Evolutionary conservation across 1,284 basidiomycete species (phyloP), one percentile per base, ranked within the genome.

Genomic region (Ganoderma leucocontextum): DNA sequence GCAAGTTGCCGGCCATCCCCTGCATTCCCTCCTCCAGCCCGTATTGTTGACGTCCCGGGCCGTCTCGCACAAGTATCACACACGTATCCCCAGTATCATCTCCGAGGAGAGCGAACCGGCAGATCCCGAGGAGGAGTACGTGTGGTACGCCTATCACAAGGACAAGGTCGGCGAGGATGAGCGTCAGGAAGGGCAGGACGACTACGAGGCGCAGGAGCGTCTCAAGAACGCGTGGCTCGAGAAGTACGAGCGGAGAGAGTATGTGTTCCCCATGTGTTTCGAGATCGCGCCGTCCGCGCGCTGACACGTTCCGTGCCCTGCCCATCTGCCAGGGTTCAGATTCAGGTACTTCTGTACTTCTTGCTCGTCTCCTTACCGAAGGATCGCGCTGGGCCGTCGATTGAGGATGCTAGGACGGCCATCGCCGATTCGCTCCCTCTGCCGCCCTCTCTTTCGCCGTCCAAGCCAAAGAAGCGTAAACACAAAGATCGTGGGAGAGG

Each of bases 201-300:
- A 70, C n/a, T 71, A 77, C 58, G 74, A 68, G 42, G 60, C 74
- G 76, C 65, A 80, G 77, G 85, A 85, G 53, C 80, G 79, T 63
- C 91, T 89, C 84, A 82, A 85, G 55, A 76, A 80, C 17, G 71
- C 71, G 6, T 91, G 90, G 86, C 78, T 93, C 41, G 84, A 89
- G 61, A 81, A 85, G 59, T 85, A 93, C 81, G 92, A 93, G 79
- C 82, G 84, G 74, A 86, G 91, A 75, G 92, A 94, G 92, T 93
- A 75, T 68, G 91, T 84, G 36, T 39, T 22, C 47, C 19, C 52
- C 41, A 25, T 33, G 41, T 29, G 12, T 22, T 41, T 13, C 36
- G 13, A n/a, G 22, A 22, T 60, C 33, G 35, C 13, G 35, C 29
- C 19, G 17, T 36, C 17, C 44, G 47, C 47, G 33, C 62, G 49